phyloP scores from a whole-genome alignment of 2,329 filamentous ascomycete species.

The Colletotrichum orchidophilum region DNA sequence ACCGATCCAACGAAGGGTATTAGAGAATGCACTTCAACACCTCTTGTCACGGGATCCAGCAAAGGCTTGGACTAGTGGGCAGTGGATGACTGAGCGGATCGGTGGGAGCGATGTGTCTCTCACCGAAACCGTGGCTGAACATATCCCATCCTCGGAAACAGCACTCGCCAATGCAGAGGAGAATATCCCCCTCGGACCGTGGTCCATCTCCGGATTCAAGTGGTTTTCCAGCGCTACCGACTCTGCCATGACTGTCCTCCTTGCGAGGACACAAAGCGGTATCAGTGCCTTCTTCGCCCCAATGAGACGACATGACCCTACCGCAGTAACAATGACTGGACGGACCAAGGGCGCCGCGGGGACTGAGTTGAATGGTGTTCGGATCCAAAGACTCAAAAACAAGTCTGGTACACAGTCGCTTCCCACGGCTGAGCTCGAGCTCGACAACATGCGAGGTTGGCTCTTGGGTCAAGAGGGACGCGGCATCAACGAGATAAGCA shows the following conservation, averaged over 20 bases:
- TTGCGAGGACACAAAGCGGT: constrained; percentile 66
- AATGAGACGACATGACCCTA: constrained; percentile 47
- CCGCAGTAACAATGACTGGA: constrained; percentile 41
- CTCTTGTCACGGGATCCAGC: constrained; percentile 61
- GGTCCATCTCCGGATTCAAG: constrained; percentile 73
- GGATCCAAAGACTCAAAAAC: constrained; percentile 75
- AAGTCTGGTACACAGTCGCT: constrained; percentile 77
- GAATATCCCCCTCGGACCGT: constrained; percentile 60
- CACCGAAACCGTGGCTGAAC: constrained; percentile 69
- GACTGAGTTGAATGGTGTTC: constrained; percentile 70
- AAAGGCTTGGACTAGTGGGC: constrained; percentile 74
- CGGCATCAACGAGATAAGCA: constrained; percentile 74
- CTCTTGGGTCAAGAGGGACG: constrained; percentile 73
- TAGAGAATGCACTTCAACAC: constrained; percentile 61
- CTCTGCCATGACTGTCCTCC: constrained; percentile 69
- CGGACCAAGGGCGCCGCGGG: constrained; percentile 35
- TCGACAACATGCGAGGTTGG: constrained; percentile 70
- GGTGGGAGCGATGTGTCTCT: constrained; percentile 76
- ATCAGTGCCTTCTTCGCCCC: constrained; percentile 74
- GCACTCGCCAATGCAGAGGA: constrained; percentile 41
- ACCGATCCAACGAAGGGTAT: constrained; percentile 49
- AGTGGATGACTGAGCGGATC: constrained; percentile 80
- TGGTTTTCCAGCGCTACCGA: constrained; percentile 77
- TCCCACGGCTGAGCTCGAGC: constrained; percentile 77
- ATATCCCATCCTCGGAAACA: neutral